A percentile compares a stretch with the other conserved stretches of the same genome.
phyloP scores from a whole-genome alignment of 2,329 filamentous ascomycete species.

The Didymella pinodella region DNA sequence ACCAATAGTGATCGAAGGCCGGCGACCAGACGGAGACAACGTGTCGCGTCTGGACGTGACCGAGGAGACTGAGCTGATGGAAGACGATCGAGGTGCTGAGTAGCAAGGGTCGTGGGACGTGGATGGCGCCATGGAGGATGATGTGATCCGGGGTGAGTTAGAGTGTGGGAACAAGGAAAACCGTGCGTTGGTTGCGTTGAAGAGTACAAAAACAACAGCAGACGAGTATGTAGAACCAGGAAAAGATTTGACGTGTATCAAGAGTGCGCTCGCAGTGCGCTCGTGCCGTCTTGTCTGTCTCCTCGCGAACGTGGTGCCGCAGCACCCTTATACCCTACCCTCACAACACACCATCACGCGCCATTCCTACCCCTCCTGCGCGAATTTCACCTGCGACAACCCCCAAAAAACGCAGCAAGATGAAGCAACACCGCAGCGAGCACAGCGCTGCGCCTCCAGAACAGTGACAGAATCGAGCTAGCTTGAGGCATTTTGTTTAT shows the following conservation, averaged over 20 bases:
- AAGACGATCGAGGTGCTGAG: slow-evolving; percentile 2
- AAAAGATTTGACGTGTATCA: no score
- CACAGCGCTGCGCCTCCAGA: slow-evolving; percentile 1
- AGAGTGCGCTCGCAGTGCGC: not conserved
- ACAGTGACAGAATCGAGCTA: slow-evolving; percentile 1
- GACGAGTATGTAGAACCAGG: not conserved
- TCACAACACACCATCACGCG: slow-evolving; percentile 20
- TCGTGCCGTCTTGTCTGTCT: not conserved
- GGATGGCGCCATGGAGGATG: not conserved
- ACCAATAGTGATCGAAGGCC: slow-evolving; percentile 17
- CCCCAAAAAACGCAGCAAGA: not conserved
- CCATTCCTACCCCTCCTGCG: slow-evolving; percentile 20
- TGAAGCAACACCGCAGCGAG: slow-evolving; percentile 1
- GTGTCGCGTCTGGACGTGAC: not conserved
- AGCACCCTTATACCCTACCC: not conserved
- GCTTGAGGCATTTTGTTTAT: slow-evolving; percentile 19
- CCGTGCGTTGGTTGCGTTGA: not conserved
- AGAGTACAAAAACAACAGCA: not conserved
- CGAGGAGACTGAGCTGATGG: slow-evolving; percentile 12
- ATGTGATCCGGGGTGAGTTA: not conserved
- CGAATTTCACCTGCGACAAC: slow-evolving; percentile 7
- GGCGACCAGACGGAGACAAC: not conserved
- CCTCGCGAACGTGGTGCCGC: not conserved
- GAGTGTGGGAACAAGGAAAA: not conserved
- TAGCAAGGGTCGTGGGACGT: not conserved